Base-by-base conservation (phyloP, 192 early-diverging fungal genomes). In the Coemansia sp. region DNA sequence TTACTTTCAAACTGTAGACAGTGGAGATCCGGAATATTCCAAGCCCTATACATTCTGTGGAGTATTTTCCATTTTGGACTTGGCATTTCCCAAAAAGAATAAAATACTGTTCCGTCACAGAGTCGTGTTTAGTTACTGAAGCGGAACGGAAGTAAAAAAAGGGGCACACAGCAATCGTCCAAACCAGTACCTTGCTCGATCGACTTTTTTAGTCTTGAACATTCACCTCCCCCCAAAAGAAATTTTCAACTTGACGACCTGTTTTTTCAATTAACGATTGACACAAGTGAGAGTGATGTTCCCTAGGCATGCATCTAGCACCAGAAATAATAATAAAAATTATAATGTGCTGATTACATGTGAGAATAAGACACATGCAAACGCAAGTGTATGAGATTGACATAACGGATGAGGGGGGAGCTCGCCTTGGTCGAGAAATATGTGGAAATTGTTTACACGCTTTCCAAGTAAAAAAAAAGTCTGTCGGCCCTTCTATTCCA, bases 261-360 rank as follows among this genome's bases (percentile, higher is more conserved):
- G 55, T n/a, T 58, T 33, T n/a, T 14, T 58, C 30, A 35, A 58
- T 58, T 33, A 33, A 32, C 10, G 55, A 58, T 58, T 58, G 26
- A 33, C 55, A 30, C 13, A 35, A 19, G 30, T 17, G 55, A 58
- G 55, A 58, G 7, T 58, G 55, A 32, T 17, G 16, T 17, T 58
- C 30, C 53, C 3, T 13, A 57, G 53, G 13, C 53, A 57, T 58
- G 55, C 55, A 32, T 17, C n/a, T 21, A 19, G 47, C 8, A 6
- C n/a, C n/a, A n/a, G 5, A 49, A 49, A 47, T 13, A n/a, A 7
- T 17, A 17, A 57, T 26, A 32, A 33, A n/a, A 58, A 8, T 17
- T 8, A 30, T 33, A 4, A 16, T 17, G 30, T 8, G 28, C 26
- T 16, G 11, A 32, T 11, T 33, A 58, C 55, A 58, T 58, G 55